Evolutionary conservation across 202 grass and related monocot genomes (phyloP).

Genomic region (Bolboschoenoplectus hybrid): DNA sequence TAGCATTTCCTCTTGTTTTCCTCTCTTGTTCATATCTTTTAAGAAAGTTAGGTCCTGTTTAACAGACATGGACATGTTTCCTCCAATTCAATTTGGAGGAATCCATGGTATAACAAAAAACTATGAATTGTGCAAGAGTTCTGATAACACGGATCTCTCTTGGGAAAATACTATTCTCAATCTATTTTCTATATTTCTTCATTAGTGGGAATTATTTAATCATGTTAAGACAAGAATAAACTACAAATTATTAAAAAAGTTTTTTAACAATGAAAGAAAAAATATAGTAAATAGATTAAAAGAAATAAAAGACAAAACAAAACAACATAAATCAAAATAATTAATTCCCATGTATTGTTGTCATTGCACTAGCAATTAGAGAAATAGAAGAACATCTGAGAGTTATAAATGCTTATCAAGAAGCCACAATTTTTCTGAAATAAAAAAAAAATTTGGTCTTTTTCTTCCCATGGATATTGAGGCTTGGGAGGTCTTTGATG

Average conservation of each 20-base stretch:
- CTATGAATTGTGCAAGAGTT: constrained; percentile 2
- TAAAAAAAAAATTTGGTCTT: not conserved
- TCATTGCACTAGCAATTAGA: not conserved
- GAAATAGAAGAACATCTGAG: not conserved
- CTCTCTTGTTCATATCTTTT: not conserved
- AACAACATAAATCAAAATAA: not conserved
- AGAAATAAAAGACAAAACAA: not conserved
- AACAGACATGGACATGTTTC: not conserved
- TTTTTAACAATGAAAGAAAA: not conserved
- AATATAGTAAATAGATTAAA: not conserved
- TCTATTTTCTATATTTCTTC: not conserved
- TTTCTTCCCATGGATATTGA: not conserved
- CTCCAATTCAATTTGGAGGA: not conserved
- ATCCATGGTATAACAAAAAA: not conserved
- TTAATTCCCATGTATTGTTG: not conserved
- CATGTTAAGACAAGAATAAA: constrained; percentile 3
- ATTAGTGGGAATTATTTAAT: not conserved
- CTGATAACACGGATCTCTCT: not conserved
- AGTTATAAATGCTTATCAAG: not conserved
- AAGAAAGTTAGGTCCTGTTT: not conserved
- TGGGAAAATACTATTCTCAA: not conserved
- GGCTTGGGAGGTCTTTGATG: not conserved
- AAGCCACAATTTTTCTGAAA: not conserved
- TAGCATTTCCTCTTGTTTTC: not conserved
- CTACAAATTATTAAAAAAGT: not conserved